Evolutionary conservation across 768 basidiomycete genomes (phyloP).

Genomic region (Panellus pusillus): DNA sequence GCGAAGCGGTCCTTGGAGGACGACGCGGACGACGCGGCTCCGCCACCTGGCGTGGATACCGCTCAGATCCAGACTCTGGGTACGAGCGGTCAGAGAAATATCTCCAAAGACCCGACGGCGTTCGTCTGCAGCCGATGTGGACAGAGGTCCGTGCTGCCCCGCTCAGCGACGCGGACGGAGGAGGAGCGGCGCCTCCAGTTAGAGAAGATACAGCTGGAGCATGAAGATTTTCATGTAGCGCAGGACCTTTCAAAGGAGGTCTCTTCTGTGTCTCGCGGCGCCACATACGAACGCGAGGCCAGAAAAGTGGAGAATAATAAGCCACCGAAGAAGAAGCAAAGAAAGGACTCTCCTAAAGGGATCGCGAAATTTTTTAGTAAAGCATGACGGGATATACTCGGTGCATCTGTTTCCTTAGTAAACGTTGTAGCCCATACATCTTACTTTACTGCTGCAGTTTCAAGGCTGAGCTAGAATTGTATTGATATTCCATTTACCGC

Average conservation of each 20-base stretch:
- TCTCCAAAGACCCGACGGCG: slow-evolving; percentile 27
- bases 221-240: slow-evolving; percentile 89
- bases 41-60: no score
- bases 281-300: slow-evolving; percentile 12
- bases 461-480: no score
- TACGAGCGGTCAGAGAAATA: slow-evolving; percentile 1
- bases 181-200: slow-evolving; percentile 39
- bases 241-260: slow-evolving; percentile 59
- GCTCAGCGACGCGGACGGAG: slow-evolving; percentile 25
- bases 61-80: background rate
- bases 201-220: slow-evolving; percentile 59
- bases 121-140: slow-evolving; percentile 63
- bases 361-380: slow-evolving; percentile 51
- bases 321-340: slow-evolving; percentile 31
- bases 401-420: no score
- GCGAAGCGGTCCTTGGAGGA: slow-evolving; percentile 42
- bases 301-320: slow-evolving; percentile 21
- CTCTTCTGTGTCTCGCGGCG: slow-evolving; percentile 25
- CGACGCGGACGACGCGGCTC: slow-evolving; percentile 15
- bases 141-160: slow-evolving; percentile 41
- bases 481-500: no score
- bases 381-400: slow-evolving; percentile 4
- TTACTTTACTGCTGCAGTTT: no score
- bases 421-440: background rate
- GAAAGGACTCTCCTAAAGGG: slow-evolving; percentile 28